phyloP scores from a whole-genome alignment of 192 early-diverging fungal species.

The Rhizophagus prolifer region DNA sequence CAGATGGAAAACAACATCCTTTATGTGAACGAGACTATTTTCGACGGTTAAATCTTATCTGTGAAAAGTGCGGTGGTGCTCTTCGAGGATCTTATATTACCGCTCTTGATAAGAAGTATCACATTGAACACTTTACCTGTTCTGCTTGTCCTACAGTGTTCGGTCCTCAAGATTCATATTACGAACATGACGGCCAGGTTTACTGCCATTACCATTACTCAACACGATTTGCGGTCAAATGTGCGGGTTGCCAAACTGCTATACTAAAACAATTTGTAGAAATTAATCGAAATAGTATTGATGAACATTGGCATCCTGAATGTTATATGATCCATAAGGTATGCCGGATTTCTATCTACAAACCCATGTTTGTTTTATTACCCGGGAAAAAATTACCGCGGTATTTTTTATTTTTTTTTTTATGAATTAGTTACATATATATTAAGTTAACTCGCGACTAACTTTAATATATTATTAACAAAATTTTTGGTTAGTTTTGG shows the following conservation, averaged over 20 bases:
- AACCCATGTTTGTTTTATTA: not conserved
- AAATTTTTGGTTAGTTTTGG: constrained; percentile 51
- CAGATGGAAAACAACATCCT: constrained; percentile 58
- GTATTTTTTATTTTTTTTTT: not conserved
- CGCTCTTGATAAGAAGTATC: constrained; percentile 91
- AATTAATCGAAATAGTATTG: constrained; percentile 70
- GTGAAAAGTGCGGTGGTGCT: constrained; percentile 84
- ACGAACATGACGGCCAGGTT: constrained; percentile 88
- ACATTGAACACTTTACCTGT: constrained; percentile 98
- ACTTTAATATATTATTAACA: not conserved
- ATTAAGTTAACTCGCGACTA: constrained; percentile 3
- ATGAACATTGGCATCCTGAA: constrained; percentile 97
- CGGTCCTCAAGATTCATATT: constrained; percentile 94
- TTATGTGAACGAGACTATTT: constrained; percentile 92
- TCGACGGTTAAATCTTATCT: constrained; percentile 76
- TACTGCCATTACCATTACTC: constrained; percentile 98
- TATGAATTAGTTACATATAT: not conserved
- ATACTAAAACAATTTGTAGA: constrained; percentile 98
- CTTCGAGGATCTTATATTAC: constrained; percentile 90
- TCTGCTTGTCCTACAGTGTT: constrained; percentile 89
- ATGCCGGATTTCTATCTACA: constrained; percentile 34
- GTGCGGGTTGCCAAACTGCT: constrained; percentile 93
- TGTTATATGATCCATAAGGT: constrained; percentile 99
- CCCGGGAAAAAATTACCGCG: not conserved
- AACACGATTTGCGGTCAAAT: constrained; percentile 82